Percentiles rank a stretch among this genome's conserved stretches.
Evolutionary conservation across 768 basidiomycete genomes (phyloP).

Genomic region (Tricholoma sp.): DNA sequence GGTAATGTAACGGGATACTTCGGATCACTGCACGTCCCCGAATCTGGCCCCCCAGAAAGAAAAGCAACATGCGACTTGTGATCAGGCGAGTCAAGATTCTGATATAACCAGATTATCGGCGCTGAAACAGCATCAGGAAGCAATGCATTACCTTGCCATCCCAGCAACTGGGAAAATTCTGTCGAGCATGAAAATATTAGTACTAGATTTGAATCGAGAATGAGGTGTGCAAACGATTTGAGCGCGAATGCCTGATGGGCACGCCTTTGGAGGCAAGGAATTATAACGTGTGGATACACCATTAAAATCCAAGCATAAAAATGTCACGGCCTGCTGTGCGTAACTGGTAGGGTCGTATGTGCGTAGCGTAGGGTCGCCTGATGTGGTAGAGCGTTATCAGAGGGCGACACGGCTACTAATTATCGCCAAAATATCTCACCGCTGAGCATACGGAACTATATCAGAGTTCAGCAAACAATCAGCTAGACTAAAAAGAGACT

Average conservation of each 20-base stretch:
- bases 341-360: constrained; percentile 39
- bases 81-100: constrained; percentile 44
- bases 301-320: constrained; percentile 44
- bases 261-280: constrained; percentile 30
- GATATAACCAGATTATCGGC: neutral
- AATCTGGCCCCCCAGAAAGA: constrained; percentile 41
- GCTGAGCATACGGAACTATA: constrained; percentile 50
- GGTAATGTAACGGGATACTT: constrained; percentile 41
- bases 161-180: constrained; percentile 56
- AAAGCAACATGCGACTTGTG: constrained; percentile 51
- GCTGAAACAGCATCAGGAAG: neutral
- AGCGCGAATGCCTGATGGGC: constrained; percentile 45
- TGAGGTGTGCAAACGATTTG: constrained; percentile 39
- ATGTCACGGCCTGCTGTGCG: constrained; percentile 44
- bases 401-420: neutral
- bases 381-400: neutral
- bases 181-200: neutral
- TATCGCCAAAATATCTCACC: constrained; percentile 24
- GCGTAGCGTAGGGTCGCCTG: constrained; percentile 39
- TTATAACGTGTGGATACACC: constrained; percentile 34
- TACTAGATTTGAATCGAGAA: neutral
- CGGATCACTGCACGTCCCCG: constrained; percentile 42
- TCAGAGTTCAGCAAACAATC: constrained; percentile 4
- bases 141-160: constrained; percentile 38
- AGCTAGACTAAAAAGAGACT: constrained; percentile 12